phyloP scores from a whole-genome alignment of 306 rosid genomes.

The Vigna trinervia region DNA sequence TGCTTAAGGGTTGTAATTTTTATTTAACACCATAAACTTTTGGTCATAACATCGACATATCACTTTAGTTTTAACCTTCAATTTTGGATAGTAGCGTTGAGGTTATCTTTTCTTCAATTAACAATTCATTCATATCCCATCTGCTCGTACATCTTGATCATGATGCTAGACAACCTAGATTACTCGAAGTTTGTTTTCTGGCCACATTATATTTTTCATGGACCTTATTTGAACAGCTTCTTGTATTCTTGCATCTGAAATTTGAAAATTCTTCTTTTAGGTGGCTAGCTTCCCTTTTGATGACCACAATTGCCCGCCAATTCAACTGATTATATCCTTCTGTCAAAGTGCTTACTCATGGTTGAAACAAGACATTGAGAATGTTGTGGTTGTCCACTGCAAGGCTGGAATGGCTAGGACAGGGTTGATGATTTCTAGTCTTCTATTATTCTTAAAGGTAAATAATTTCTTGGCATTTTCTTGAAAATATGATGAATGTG shows the following conservation, averaged over 20 bases:
- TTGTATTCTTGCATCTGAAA: constrained; percentile 35
- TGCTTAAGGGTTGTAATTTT: constrained; percentile 20
- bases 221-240: constrained; percentile 29
- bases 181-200: constrained; percentile 20
- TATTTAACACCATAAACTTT: constrained; percentile 1
- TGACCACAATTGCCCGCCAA: constrained; percentile 95
- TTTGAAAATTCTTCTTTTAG: constrained; percentile 57
- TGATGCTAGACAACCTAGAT: constrained; percentile 19
- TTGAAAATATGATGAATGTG: constrained; percentile 24
- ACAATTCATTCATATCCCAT: constrained; percentile 28
- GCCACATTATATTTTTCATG: constrained; percentile 25
- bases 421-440: constrained; percentile 98
- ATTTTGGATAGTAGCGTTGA: constrained; percentile 1
- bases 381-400: constrained; percentile 98
- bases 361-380: constrained; percentile 97
- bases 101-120: constrained; percentile 31
- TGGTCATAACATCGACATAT: background rate
- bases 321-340: constrained; percentile 79
- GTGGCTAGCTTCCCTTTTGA: constrained; percentile 96
- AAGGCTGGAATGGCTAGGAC: constrained; percentile 99
- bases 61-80: constrained; percentile 27
- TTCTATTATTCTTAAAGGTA: constrained; percentile 90
- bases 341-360: constrained; percentile 98
- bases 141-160: constrained; percentile 17
- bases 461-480: constrained; percentile 34